Percentiles rank a stretch among this genome's conserved stretches.
phyloP scores from a whole-genome alignment of 805 yeast species.

The Saturnispora sanitii region DNA sequence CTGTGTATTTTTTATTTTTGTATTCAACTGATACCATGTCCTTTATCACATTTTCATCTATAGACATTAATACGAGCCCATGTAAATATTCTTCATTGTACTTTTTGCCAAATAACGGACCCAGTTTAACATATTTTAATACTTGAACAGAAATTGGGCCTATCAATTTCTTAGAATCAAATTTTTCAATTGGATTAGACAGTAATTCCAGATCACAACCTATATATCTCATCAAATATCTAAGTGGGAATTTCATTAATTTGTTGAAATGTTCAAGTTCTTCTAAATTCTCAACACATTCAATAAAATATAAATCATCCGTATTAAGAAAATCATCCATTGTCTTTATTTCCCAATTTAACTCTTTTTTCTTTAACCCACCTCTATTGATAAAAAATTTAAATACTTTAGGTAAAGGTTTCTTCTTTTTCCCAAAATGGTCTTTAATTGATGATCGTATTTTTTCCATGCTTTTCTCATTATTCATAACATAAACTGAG shows the following conservation, averaged over 20 bases:
- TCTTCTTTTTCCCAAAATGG: no score
- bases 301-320: neutral
- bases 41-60: neutral
- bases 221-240: no score
- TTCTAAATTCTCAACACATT: neutral
- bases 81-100: neutral
- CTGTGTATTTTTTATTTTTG: no score
- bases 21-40: neutral
- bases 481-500: no score
- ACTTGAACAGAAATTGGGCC: constrained; percentile 1
- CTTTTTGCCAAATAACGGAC: neutral
- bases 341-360: neutral
- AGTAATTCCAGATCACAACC: no score
- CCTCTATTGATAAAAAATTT: constrained; percentile 1
- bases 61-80: neutral
- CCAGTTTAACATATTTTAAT: neutral
- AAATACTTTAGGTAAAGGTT: neutral
- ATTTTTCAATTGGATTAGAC: neutral
- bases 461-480: no score
- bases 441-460: no score
- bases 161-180: neutral
- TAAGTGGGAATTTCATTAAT: no score
- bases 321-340: neutral
- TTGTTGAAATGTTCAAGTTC: neutral
- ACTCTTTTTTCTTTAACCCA: neutral